A percentile compares a stretch with the other conserved stretches of the same genome.
These are phyloP conservation scores for Ampelocalamus luodianensis DNA, from an alignment of 176 grass and related monocot species.

Conservation along the genomic window DNA sequence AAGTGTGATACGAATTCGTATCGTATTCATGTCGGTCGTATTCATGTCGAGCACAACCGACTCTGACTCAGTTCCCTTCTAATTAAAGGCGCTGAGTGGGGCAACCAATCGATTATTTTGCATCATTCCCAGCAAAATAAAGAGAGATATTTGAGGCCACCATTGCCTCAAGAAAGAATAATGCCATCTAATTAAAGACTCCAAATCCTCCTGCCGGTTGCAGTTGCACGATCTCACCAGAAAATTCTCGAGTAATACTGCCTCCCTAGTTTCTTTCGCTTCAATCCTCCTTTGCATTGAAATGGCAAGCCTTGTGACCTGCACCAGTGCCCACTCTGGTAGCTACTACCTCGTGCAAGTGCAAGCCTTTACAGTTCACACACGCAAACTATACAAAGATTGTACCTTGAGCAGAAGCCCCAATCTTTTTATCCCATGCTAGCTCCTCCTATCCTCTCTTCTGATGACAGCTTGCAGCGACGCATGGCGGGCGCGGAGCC, in stretches of 20 bases:
- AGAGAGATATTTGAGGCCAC: constrained; percentile 44
- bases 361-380: no score
- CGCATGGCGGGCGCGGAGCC: constrained; percentile 41
- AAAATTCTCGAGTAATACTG: background rate
- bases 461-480: constrained; percentile 23
- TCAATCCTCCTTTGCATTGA: constrained; percentile 13
- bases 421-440: constrained; percentile 45
- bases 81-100: no score
- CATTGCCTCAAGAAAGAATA: constrained; percentile 47
- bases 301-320: constrained; percentile 14
- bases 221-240: constrained; percentile 40
- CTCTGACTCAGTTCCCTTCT: no score
- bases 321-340: constrained; percentile 14
- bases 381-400: background rate
- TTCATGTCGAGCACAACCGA: no score
- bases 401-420: constrained; percentile 38
- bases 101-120: no score
- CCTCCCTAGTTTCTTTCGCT: no score
- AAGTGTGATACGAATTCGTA: no score
- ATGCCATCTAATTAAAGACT: constrained; percentile 31
- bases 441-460: constrained; percentile 12
- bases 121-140: constrained; percentile 27
- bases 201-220: constrained; percentile 41
- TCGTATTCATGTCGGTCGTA: no score
- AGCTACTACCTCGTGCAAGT: background rate